These are phyloP conservation scores for Dothistroma pini DNA, from an alignment of 2,329 filamentous ascomycete species.

Conservation along the genomic window DNA sequence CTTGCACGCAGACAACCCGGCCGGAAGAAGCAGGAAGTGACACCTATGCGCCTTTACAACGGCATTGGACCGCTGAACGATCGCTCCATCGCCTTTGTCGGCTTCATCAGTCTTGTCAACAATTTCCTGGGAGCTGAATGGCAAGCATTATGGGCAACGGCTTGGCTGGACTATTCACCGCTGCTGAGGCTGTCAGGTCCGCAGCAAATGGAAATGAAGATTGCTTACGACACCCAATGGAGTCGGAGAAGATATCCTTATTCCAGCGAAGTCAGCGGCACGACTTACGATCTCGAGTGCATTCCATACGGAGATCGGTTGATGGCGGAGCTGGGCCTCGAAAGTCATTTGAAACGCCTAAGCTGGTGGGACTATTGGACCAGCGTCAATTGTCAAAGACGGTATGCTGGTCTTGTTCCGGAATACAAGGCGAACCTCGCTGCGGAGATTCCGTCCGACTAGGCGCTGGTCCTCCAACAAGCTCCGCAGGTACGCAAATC, in stretches of 20 bases:
- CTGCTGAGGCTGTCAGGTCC: not conserved
- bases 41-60: not conserved
- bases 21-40: not conserved
- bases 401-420: not conserved
- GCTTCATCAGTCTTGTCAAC: not conserved
- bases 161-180: not conserved
- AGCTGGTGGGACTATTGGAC: not conserved
- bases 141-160: conserved; percentile 1
- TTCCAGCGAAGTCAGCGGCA: not conserved
- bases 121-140: not conserved
- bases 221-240: conserved; percentile 1
- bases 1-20: not conserved
- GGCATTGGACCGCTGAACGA: not conserved
- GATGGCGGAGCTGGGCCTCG: not conserved
- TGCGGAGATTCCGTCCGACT: too few relatives aligned
- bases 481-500: too few relatives aligned
- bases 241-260: not conserved
- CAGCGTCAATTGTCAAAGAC: not conserved
- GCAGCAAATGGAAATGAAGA: not conserved
- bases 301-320: conserved; percentile 2
- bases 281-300: conserved; percentile 2
- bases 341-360: not conserved
- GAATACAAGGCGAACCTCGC: not conserved
- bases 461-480: too few relatives aligned
- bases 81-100: not conserved